Conservation (phyloP, 1,139 yeast species). For the Yamadazyma spencermartinsiae region DNA sequence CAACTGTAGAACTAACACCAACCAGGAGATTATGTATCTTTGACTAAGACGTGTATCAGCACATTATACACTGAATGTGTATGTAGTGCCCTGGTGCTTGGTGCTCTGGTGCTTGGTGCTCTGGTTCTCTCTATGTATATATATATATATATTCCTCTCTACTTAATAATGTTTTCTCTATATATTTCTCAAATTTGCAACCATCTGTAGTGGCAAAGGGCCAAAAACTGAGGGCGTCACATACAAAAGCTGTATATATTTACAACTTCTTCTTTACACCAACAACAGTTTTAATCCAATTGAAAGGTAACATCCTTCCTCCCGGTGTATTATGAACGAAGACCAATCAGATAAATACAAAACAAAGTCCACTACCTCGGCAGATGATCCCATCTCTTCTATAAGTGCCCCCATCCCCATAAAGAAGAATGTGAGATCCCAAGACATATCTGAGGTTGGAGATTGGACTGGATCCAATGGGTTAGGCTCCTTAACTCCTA, state of each 20-base stretch:
- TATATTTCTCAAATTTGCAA: neutral
- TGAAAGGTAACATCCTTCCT: too few species aligned
- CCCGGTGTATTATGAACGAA: neutral
- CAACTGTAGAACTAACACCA: too few species aligned
- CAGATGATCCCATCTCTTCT: neutral
- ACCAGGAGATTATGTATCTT: too few species aligned
- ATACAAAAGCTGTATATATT: neutral
- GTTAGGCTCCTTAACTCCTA: constrained; percentile 30
- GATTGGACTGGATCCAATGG: constrained; percentile 2
- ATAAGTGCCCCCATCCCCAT: constrained; percentile 1
- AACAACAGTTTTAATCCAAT: neutral
- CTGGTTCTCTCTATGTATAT: too few species aligned
- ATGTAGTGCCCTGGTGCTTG: too few species aligned
- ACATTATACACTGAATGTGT: too few species aligned
- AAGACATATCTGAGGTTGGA: neutral
- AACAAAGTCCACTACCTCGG: neutral
- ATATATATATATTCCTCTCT: too few species aligned
- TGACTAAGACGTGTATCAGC: too few species aligned
- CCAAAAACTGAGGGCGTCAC: neutral
- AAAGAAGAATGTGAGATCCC: neutral
- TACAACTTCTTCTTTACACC: neutral
- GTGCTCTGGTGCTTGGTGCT: too few species aligned
- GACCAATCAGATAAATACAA: neutral
- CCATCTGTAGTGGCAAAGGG: constrained; percentile 1
- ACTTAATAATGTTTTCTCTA: too few species aligned